phyloP scores from a whole-genome alignment of 768 basidiomycete genomes.

The Psilocybe tampanensis region DNA sequence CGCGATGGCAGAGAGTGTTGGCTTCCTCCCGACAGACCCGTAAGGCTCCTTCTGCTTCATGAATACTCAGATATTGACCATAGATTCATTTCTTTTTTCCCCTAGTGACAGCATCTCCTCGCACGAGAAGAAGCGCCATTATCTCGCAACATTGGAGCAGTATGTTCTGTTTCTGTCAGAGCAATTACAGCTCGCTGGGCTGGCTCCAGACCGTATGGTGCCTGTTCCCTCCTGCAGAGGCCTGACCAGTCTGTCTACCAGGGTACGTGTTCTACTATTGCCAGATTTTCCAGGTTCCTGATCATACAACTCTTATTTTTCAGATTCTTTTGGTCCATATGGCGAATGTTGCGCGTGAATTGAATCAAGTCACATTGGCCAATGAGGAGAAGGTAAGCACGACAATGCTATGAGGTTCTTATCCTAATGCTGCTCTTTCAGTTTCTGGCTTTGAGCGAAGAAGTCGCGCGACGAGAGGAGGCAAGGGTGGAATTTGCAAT shows the following conservation, averaged over 20 bases:
- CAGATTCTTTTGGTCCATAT: conserved; percentile 74
- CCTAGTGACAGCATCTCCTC: conserved; percentile 72
- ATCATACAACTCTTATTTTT: background rate
- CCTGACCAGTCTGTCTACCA: conserved; percentile 63
- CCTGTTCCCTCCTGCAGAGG: conserved; percentile 55
- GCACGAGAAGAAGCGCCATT: conserved; percentile 77
- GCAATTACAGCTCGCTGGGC: conserved; percentile 54
- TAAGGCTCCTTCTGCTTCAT: conserved; percentile 26
- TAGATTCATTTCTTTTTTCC: background rate
- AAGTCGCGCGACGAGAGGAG: background rate
- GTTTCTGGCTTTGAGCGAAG: background rate
- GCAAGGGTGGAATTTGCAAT: no score
- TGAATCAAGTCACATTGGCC: conserved; percentile 48
- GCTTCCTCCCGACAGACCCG: conserved; percentile 66
- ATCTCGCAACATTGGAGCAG: conserved; percentile 73
- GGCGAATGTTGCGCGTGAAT: conserved; percentile 54
- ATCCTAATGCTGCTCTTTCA: background rate
- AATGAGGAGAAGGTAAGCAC: conserved; percentile 57
- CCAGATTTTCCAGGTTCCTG: background rate
- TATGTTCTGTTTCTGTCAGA: conserved; percentile 70
- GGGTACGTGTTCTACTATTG: conserved; percentile 37
- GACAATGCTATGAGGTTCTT: background rate
- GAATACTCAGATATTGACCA: conserved; percentile 1
- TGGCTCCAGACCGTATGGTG: conserved; percentile 47
- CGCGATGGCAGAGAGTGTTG: conserved; percentile 55